These are phyloP conservation scores for Plenodomus lindquistii DNA, from an alignment of 2,329 filamentous ascomycete species.

Conservation along the genomic window DNA sequence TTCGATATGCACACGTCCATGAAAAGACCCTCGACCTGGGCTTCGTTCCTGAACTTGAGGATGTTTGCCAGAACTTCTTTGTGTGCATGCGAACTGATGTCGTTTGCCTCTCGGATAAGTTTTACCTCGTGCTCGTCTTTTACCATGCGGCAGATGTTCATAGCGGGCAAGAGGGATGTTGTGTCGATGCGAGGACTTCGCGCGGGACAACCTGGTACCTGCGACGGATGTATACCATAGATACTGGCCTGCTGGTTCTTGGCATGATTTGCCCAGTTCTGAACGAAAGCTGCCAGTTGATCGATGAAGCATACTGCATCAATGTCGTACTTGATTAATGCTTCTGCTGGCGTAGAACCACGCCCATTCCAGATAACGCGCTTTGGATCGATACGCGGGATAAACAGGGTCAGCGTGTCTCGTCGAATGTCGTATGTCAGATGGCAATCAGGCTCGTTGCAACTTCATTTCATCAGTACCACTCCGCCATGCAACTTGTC, in stretches of 20 bases:
- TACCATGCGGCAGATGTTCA: constrained; percentile 77
- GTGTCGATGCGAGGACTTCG: constrained; percentile 22
- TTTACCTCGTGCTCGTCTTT: constrained; percentile 84
- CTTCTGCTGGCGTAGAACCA: constrained; percentile 64
- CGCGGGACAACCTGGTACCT: constrained; percentile 15
- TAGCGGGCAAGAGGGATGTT: constrained; percentile 65
- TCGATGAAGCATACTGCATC: constrained; percentile 67
- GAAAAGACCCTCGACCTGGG: constrained; percentile 81
- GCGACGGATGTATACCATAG: constrained; percentile 43
- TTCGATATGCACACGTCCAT: constrained; percentile 70
- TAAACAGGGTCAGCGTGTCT: constrained; percentile 72
- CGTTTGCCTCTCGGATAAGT: constrained; percentile 78
- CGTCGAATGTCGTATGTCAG: constrained; percentile 61
- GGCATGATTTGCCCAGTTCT: constrained; percentile 33
- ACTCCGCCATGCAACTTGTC: not conserved
- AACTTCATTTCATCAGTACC: constrained; percentile 29
- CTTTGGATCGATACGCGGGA: constrained; percentile 68
- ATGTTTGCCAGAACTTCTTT: constrained; percentile 69
- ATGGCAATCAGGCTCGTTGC: constrained; percentile 57
- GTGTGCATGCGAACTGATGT: constrained; percentile 78
- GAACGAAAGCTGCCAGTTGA: constrained; percentile 34
- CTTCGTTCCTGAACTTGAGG: constrained; percentile 70
- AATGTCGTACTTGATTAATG: constrained; percentile 65
- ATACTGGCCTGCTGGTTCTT: constrained; percentile 22
- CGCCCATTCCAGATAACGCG: constrained; percentile 67